A percentile compares a stretch with the other conserved stretches of the same genome.
These are phyloP conservation scores for Moringa oleifera DNA, from an alignment of 345 rosid species.

Conservation along the genomic window DNA sequence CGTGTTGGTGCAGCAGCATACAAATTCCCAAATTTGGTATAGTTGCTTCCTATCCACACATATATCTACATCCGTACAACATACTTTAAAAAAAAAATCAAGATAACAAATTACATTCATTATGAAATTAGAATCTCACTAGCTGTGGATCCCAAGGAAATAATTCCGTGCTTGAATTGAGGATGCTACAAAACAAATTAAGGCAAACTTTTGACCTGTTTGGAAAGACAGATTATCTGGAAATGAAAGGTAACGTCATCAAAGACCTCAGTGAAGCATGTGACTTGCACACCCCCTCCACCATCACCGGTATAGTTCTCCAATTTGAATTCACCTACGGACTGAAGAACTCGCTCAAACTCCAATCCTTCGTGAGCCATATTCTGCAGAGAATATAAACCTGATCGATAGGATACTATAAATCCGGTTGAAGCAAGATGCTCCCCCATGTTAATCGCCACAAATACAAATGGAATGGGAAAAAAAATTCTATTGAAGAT, in stretches of 20 bases:
- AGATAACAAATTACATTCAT: background rate
- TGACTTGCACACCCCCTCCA: constrained; percentile 33
- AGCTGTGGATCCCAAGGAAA: background rate
- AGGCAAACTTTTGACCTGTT: constrained; percentile 37
- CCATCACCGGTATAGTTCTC: background rate
- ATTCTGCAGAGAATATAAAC: background rate
- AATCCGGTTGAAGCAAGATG: too few species aligned
- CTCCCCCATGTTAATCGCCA: too few species aligned
- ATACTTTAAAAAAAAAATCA: background rate
- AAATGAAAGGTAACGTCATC: constrained; percentile 65
- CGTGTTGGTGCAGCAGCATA: constrained; percentile 86
- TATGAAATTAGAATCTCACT: background rate
- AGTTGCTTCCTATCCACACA: constrained; percentile 79
- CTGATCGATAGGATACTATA: background rate
- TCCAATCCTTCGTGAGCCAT: constrained; percentile 12
- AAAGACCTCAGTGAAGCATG: constrained; percentile 56
- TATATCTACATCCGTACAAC: constrained; percentile 38
- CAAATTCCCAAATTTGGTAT: constrained; percentile 60
- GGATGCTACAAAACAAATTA: background rate
- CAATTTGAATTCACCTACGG: constrained; percentile 19
- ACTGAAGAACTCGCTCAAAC: constrained; percentile 21
- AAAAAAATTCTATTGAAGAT: too few species aligned
- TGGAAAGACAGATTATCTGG: constrained; percentile 67
- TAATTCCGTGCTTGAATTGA: background rate
- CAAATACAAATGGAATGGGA: too few species aligned